A percentile compares a stretch with the other conserved stretches of the same genome.
phyloP scores from a whole-genome alignment of 75 land plant genomes.

The Cunninghamia lanceolata region DNA sequence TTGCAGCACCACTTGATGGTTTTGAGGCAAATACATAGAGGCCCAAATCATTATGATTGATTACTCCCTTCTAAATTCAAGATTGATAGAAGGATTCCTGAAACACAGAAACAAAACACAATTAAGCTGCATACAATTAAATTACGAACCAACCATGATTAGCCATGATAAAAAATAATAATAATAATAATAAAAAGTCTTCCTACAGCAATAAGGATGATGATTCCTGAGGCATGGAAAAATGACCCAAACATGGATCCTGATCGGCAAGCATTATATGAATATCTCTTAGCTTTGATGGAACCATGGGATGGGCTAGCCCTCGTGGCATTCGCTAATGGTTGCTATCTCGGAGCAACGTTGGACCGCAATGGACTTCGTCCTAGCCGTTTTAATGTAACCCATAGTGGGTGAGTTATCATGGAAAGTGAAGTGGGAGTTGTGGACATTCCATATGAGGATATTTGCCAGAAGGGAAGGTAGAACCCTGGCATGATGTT shows the following conservation, averaged over 20 bases:
- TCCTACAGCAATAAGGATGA: slow-evolving; percentile 99
- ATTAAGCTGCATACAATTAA: too few species aligned
- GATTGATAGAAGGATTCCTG: too few species aligned
- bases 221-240: slow-evolving; percentile 99
- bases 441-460: slow-evolving; percentile 91
- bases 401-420: slow-evolving; percentile 88
- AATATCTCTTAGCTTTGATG: slow-evolving; percentile 92
- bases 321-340: slow-evolving; percentile 97
- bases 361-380: slow-evolving; percentile 96
- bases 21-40: too few species aligned
- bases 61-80: too few species aligned
- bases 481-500: slow-evolving; percentile 99
- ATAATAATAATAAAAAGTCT: too few species aligned
- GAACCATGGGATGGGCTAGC: slow-evolving; percentile 99
- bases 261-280: slow-evolving; percentile 86
- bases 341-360: slow-evolving; percentile 96
- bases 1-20: too few species aligned
- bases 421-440: slow-evolving; percentile 99
- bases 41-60: too few species aligned
- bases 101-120: too few species aligned
- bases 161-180: too few species aligned
- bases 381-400: slow-evolving; percentile 90
- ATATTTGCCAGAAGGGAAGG: slow-evolving; percentile 84
- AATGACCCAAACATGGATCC: slow-evolving; percentile 97
- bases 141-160: too few species aligned